Evolutionary conservation across 805 yeast species (phyloP).

Genomic region (Yamadazyma paraphyllophila): DNA sequence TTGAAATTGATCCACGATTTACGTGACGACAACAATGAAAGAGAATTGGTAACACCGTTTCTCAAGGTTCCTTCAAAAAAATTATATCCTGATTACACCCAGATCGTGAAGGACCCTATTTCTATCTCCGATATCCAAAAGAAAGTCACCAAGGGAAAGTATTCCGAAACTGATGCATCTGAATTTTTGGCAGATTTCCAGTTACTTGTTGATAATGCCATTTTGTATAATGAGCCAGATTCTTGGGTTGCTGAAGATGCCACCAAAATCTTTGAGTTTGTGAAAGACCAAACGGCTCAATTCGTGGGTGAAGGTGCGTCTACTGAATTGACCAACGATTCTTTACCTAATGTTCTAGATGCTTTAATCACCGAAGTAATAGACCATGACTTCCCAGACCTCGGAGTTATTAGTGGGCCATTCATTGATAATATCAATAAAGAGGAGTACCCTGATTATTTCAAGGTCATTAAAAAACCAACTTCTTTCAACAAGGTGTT

Average conservation of each 20-base stretch:
- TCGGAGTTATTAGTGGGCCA: conserved; percentile 60
- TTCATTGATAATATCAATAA: conserved; percentile 73
- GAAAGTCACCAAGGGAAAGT: conserved; percentile 41
- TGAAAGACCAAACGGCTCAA: conserved; percentile 44
- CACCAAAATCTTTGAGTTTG: conserved; percentile 51
- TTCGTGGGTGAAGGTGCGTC: conserved; percentile 13
- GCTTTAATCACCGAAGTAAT: conserved; percentile 39
- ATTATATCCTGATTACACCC: conserved; percentile 40
- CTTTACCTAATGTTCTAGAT: conserved; percentile 21
- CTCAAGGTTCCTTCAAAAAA: conserved; percentile 35
- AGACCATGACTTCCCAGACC: conserved; percentile 45
- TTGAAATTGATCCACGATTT: conserved; percentile 30
- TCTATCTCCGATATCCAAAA: conserved; percentile 33
- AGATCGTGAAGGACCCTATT: conserved; percentile 33
- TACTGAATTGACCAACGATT: conserved; percentile 17
- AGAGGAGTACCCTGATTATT: conserved; percentile 77
- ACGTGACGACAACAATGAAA: conserved; percentile 27
- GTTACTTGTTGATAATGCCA: conserved; percentile 37
- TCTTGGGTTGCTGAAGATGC: conserved; percentile 68
- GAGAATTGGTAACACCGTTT: conserved; percentile 27
- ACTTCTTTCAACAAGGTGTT: conserved; percentile 66
- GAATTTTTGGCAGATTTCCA: conserved; percentile 36
- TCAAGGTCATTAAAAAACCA: conserved; percentile 66
- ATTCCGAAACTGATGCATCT: conserved; percentile 35
- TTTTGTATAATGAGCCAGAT: conserved; percentile 39